Base-by-base conservation (phyloP, 2,329 filamentous ascomycete genomes). In the Verticillium longisporum region DNA sequence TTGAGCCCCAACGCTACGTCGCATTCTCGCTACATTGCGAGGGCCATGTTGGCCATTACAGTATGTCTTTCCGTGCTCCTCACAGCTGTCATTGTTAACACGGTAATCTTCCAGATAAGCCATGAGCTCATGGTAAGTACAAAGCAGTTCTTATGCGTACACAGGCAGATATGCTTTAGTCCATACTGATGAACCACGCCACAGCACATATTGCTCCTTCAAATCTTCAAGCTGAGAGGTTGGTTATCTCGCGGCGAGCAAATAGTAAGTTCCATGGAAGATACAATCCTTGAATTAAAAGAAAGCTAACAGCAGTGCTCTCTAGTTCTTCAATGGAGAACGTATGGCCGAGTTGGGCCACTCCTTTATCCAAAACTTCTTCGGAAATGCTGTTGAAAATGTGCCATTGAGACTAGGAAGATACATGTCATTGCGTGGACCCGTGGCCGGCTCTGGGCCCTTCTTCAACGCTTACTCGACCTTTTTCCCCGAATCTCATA, bases 91-190 rank as follows among this genome's bases (percentile, higher is more conserved):
- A 26, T 26, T 26, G 2, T 26, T 26, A 26, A 26, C 26, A 26
- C 26, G 26, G 26, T 26, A 26, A 26, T 26, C 26, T 26, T 26
- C 26, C 26, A 26, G 26, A 26, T 26, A 26, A 26, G 45, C n/a
- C 57, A 59, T 34, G 57, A 59, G 41, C 18, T 59, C 2, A 59
- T 59, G 57, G 57, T 59, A 26, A 31, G 57, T 26, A 26, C 26
- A 26, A 26, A 26, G 26, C 3, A 26, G 26, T 26, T 26, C 26
- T 26, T 26, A 26, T 26, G 26, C 26, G 26, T 26, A 26, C 26
- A 2, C 26, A 26, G 26, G 26, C 2, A 26, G 26, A 26, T 26
- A 21, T 21, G 7, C 7, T 21, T 18, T 11, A 50, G 41, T 18
- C 18, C n/a, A 21, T 50, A n/a, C 41, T 50, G 11, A 50, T n/a